Percentiles rank a stretch among this genome's conserved stretches.
phyloP scores from a whole-genome alignment of 768 basidiomycete genomes.

The Candolleomyces efflorescens region DNA sequence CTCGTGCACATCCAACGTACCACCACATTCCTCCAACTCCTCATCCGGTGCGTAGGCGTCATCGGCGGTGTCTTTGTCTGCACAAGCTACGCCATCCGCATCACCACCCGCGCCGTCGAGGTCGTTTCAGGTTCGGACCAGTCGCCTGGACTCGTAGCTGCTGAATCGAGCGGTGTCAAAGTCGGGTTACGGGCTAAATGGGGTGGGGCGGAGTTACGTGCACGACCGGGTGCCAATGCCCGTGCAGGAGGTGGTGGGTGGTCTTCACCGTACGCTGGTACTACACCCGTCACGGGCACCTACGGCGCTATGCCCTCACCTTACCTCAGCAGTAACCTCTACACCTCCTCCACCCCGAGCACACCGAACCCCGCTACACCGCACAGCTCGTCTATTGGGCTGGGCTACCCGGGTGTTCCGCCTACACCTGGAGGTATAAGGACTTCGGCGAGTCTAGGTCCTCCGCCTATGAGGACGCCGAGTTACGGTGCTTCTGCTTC shows the following conservation, averaged over 20 bases:
- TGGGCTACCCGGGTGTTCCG: slow-evolving; percentile 6
- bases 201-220: slow-evolving; percentile 59
- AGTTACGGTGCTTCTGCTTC: slow-evolving; percentile 12
- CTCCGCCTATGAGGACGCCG: slow-evolving; percentile 20
- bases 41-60: slow-evolving; percentile 88
- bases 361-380: slow-evolving; percentile 13
- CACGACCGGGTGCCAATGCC: slow-evolving; percentile 60
- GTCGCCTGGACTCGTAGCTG: slow-evolving; percentile 52
- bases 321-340: slow-evolving; percentile 16
- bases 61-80: slow-evolving; percentile 90
- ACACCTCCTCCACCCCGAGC: slow-evolving; percentile 6
- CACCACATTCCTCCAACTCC: slow-evolving; percentile 70
- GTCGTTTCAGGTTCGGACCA: slow-evolving; percentile 55
- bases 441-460: slow-evolving; percentile 14
- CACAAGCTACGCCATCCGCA: slow-evolving; percentile 69
- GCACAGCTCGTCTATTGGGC: slow-evolving; percentile 12
- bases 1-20: slow-evolving; percentile 88
- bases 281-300: slow-evolving; percentile 28
- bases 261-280: slow-evolving; percentile 29
- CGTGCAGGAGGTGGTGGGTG: slow-evolving; percentile 49
- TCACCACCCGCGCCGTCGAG: slow-evolving; percentile 61
- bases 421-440: slow-evolving; percentile 15
- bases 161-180: slow-evolving; percentile 57
- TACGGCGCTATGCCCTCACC: slow-evolving; percentile 24
- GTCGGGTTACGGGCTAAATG: slow-evolving; percentile 59